These are phyloP conservation scores for Candida yuanshanica DNA, from an alignment of 805 yeast species.

Conservation along the genomic window DNA sequence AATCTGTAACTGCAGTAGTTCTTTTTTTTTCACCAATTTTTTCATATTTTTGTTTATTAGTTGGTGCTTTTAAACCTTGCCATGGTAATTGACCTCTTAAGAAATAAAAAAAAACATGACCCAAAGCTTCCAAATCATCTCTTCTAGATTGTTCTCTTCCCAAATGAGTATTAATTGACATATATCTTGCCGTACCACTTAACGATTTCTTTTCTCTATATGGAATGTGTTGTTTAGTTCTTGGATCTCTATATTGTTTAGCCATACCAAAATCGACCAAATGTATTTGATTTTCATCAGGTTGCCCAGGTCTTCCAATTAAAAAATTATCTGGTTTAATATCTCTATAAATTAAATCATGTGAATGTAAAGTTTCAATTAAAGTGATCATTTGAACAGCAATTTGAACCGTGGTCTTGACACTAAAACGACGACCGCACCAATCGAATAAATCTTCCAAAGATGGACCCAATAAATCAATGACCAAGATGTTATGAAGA, in stretches of 20 bases:
- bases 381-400: slow-evolving; percentile 75
- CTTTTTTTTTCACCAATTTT: slow-evolving; percentile 80
- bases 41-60: slow-evolving; percentile 78
- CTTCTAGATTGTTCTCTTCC: slow-evolving; percentile 81
- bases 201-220: slow-evolving; percentile 75
- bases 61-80: slow-evolving; percentile 88
- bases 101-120: slow-evolving; percentile 78
- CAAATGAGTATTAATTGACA: slow-evolving; percentile 84
- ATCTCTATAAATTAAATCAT: slow-evolving; percentile 73
- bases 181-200: slow-evolving; percentile 82
- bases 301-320: slow-evolving; percentile 55
- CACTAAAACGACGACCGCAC: slow-evolving; percentile 74
- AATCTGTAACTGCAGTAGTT: slow-evolving; percentile 55
- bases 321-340: slow-evolving; percentile 81
- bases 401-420: slow-evolving; percentile 66
- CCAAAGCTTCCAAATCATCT: slow-evolving; percentile 76
- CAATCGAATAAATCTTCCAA: slow-evolving; percentile 81
- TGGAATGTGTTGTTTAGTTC: slow-evolving; percentile 75
- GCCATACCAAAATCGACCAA: slow-evolving; percentile 87
- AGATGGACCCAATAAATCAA: slow-evolving; percentile 75
- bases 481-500: slow-evolving; percentile 68
- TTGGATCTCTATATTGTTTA: slow-evolving; percentile 75
- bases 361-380: slow-evolving; percentile 69
- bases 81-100: slow-evolving; percentile 77
- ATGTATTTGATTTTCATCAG: slow-evolving; percentile 62